phyloP scores from a whole-genome alignment of 164 flowering plant genomes.

The Umbilicus rupestris region DNA sequence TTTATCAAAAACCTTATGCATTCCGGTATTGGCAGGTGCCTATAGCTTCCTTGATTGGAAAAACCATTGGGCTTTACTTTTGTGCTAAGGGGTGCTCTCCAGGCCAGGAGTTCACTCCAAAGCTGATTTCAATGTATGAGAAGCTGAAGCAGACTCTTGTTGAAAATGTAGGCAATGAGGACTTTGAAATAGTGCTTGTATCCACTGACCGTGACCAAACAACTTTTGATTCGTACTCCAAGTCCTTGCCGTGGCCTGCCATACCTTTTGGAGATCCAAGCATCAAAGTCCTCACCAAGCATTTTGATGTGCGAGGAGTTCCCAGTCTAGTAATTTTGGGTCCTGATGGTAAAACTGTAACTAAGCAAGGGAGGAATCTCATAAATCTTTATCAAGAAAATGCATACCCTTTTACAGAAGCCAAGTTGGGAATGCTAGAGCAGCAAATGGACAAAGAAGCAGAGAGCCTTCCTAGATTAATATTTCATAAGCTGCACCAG shows the following conservation, averaged over 20 bases:
- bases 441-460: slow-evolving; percentile 64
- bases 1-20: not conserved
- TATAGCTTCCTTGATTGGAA: slow-evolving; percentile 45
- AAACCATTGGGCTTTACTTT: slow-evolving; percentile 69
- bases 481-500: slow-evolving; percentile 46
- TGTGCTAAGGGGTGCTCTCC: slow-evolving; percentile 72
- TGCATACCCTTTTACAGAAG: slow-evolving; percentile 68
- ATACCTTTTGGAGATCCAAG: slow-evolving; percentile 52
- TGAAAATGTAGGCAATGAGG: slow-evolving; percentile 16
- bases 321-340: slow-evolving; percentile 68
- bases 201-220: slow-evolving; percentile 48
- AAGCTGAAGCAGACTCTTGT: slow-evolving; percentile 34
- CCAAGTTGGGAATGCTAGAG: slow-evolving; percentile 34
- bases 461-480: slow-evolving; percentile 36
- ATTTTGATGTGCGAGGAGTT: slow-evolving; percentile 54
- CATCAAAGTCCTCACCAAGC: slow-evolving; percentile 29
- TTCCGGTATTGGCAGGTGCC: slow-evolving; percentile 27
- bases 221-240: slow-evolving; percentile 32
- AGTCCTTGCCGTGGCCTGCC: slow-evolving; percentile 73
- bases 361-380: slow-evolving; percentile 52
- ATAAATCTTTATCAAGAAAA: slow-evolving; percentile 58
- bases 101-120: slow-evolving; percentile 48
- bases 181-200: slow-evolving; percentile 55
- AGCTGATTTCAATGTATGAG: slow-evolving; percentile 43
- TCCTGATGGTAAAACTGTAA: slow-evolving; percentile 71